phyloP scores from a whole-genome alignment of 345 rosid species.

The Moricandia arvensis region DNA sequence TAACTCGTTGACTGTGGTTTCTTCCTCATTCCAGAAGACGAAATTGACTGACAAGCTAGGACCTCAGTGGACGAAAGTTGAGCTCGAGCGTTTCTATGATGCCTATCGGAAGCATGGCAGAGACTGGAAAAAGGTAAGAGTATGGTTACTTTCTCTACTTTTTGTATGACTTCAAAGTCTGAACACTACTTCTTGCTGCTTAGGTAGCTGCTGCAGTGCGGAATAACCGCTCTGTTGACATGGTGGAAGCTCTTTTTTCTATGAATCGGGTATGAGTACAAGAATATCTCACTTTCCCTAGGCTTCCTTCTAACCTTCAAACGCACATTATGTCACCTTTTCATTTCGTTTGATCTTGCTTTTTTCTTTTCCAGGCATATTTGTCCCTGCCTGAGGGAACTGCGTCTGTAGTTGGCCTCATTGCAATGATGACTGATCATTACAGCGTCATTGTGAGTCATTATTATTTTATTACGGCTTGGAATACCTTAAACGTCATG shows the following conservation, averaged over 20 bases:
- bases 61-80: conserved; percentile 83
- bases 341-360: background rate
- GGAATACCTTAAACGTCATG: background rate
- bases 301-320: background rate
- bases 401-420: conserved; percentile 85
- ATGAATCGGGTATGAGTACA: conserved; percentile 64
- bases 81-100: conserved; percentile 81
- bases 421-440: conserved; percentile 98
- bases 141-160: background rate
- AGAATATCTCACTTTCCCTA: background rate
- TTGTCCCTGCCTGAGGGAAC: conserved; percentile 92
- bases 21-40: conserved; percentile 49
- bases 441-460: conserved; percentile 69
- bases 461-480: conserved; percentile 8
- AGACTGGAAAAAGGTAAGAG: conserved; percentile 83
- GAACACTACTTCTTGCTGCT: conserved; percentile 11
- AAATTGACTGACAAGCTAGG: conserved; percentile 81
- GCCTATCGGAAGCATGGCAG: conserved; percentile 73
- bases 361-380: conserved; percentile 68
- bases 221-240: conserved; percentile 70
- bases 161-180: conserved; percentile 10
- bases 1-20: background rate
- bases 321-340: background rate
- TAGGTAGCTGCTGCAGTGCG: conserved; percentile 63
- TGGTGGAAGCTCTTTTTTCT: conserved; percentile 83